Evolutionary conservation across 176 grass and related monocot genomes (phyloP).

Genomic region (Metroxylon sagu): DNA sequence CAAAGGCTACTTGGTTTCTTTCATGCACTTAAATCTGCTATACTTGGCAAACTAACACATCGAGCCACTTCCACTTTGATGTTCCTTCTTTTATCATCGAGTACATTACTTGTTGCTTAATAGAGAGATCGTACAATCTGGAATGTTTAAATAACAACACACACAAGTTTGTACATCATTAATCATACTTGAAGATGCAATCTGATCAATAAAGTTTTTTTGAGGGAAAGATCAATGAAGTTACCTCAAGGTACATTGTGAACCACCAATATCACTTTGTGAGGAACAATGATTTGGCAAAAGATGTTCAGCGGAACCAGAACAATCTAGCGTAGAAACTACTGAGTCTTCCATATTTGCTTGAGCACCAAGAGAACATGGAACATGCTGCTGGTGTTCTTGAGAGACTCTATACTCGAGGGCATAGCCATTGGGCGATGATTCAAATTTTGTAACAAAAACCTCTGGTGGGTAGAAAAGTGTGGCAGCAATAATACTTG

Average conservation of each 20-base stretch:
- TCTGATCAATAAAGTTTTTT: too few species aligned
- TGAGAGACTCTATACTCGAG: conserved; percentile 13
- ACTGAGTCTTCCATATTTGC: conserved; percentile 23
- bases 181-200: too few species aligned
- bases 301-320: conserved; percentile 5
- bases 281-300: conserved; percentile 25
- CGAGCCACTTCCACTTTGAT: too few species aligned
- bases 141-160: too few species aligned
- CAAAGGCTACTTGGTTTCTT: too few species aligned
- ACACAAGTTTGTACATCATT: too few species aligned
- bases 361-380: conserved; percentile 1
- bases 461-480: conserved; percentile 69
- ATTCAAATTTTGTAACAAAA: conserved; percentile 31
- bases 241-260: conserved; percentile 70
- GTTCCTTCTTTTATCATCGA: too few species aligned
- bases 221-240: not conserved
- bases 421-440: conserved; percentile 38
- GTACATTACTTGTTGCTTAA: too few species aligned
- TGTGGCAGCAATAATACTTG: conserved; percentile 65
- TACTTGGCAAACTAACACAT: too few species aligned
- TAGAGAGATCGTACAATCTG: too few species aligned
- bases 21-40: too few species aligned
- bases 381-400: conserved; percentile 16
- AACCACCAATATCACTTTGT: conserved; percentile 33
- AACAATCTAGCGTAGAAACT: conserved; percentile 13